Base-by-base conservation (phyloP, 768 basidiomycete species). In the Mycena olivaceomarginata region DNA sequence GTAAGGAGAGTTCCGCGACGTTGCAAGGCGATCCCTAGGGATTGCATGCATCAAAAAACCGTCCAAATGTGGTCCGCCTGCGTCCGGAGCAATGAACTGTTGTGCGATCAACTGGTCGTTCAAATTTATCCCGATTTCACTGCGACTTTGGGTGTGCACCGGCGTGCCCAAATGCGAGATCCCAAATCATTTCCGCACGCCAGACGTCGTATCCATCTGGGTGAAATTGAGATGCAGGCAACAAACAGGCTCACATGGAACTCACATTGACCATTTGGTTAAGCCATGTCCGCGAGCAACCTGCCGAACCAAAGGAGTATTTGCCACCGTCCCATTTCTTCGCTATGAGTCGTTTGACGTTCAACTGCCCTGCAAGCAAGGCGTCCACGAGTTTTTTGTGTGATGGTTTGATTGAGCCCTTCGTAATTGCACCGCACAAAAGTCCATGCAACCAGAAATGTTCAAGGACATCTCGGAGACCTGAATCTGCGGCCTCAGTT, bases 181-280 rank as follows among this genome's bases (percentile, higher is more conserved):
- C n/a, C 64, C 64, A 20, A 72, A 66, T 46, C 66, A 72, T 45
- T 66, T 65, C 20, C 66, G 39, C 0, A 72, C 25, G 10, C 8
- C 53, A n/a, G 15, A 11, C 20, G 48, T 66, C 0, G 65, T 73
- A 4, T 67, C 64, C 22, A 16, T 73, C 65, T 67, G 22, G n/a
- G n/a, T n/a, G n/a, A n/a, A 59, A 46, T 37, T 4, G 9, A 3
- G 5, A 25, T 4, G 13, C 2, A 22, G 6, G 9, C 1, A 20
- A 20, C 46, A 62, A n/a, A n/a, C n/a, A n/a, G n/a, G n/a, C n/a
- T n/a, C 62, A 56, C 22, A 72, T 63, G 5, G 2, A 13, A 0
- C 25, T n/a, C 71, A 65, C 65, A 31, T 72, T 72, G 41, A 72
- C 40, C 71, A 62, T n/a, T n/a, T n/a, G n/a, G n/a, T n/a, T n/a